Evolutionary conservation across 1,139 yeast species (phyloP).

Genomic region (Candida sp.): DNA sequence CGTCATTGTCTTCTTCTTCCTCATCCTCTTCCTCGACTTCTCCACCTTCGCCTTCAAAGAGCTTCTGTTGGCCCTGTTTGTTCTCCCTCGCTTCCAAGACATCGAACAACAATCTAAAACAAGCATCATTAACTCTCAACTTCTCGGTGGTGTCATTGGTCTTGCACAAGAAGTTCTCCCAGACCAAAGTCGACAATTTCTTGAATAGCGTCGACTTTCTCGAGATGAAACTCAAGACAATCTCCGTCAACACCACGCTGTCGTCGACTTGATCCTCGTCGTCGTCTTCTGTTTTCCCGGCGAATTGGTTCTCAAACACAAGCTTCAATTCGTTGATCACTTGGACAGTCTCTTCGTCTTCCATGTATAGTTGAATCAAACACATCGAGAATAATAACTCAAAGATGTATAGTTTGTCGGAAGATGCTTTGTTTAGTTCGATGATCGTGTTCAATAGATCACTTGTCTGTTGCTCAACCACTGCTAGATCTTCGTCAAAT

Average conservation of each 20-base stretch:
- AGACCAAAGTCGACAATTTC: conserved; percentile 71
- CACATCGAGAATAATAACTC: conserved; percentile 82
- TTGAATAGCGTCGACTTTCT: conserved; percentile 75
- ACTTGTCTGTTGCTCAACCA: conserved; percentile 55
- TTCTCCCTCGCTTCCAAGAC: conserved; percentile 79
- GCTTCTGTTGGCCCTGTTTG: conserved; percentile 75
- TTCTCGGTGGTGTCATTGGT: conserved; percentile 28
- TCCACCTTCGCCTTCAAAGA: conserved; percentile 72
- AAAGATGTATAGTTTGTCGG: conserved; percentile 45
- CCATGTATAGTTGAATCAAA: conserved; percentile 76
- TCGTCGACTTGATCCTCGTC: conserved; percentile 37
- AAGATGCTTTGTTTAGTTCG: conserved; percentile 18
- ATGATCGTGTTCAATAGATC: conserved; percentile 51
- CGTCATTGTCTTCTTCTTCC: conserved; percentile 26
- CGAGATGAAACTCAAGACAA: conserved; percentile 74
- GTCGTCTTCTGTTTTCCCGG: conserved; percentile 18
- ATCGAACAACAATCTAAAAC: conserved; percentile 65
- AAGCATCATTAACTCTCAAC: conserved; percentile 41
- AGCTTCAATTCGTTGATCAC: conserved; percentile 74
- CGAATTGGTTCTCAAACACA: conserved; percentile 49
- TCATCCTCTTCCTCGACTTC: conserved; percentile 7
- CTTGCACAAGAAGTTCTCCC: conserved; percentile 62
- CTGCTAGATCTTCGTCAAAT: conserved; percentile 58
- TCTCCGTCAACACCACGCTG: conserved; percentile 74
- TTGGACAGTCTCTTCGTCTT: conserved; percentile 78